Evolutionary conservation across 2,329 filamentous ascomycete genomes (phyloP).

Genomic region (Chrysosporium keratinophilum): DNA sequence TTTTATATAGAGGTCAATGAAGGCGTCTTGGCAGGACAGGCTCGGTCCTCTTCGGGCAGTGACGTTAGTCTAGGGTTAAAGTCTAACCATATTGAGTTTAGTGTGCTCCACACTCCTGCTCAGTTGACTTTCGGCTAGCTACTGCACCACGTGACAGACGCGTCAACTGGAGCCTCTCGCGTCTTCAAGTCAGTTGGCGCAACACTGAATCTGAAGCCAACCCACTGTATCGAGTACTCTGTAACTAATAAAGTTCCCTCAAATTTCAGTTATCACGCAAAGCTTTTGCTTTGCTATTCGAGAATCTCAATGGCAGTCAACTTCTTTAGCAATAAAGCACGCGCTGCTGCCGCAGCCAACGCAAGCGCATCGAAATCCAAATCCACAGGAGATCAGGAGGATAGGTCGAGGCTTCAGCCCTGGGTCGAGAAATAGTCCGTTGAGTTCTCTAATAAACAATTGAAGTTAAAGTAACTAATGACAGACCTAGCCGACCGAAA

Average conservation of each 20-base stretch:
- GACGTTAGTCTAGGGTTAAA: too few relatives aligned
- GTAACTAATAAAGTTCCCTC: too few relatives aligned
- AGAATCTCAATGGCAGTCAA: conserved; percentile 51
- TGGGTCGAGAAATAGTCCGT: conserved; percentile 98
- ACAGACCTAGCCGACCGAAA: conserved; percentile 66
- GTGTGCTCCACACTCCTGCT: background rate
- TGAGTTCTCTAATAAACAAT: background rate
- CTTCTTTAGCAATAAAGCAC: conserved; percentile 93
- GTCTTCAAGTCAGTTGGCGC: background rate
- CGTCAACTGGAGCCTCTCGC: conserved; percentile 11
- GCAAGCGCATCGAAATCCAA: conserved; percentile 54
- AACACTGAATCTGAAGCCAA: too few relatives aligned
- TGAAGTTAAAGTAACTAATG: conserved; percentile 11
- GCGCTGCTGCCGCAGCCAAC: conserved; percentile 56
- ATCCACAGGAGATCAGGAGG: conserved; percentile 50
- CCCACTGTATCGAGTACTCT: too few relatives aligned
- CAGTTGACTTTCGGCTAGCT: background rate
- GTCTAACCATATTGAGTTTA: too few relatives aligned
- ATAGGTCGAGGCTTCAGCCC: conserved; percentile 62
- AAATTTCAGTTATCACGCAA: too few relatives aligned
- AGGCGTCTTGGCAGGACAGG: too few relatives aligned
- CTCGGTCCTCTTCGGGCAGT: too few relatives aligned
- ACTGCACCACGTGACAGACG: conserved; percentile 12
- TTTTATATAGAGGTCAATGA: too few relatives aligned
- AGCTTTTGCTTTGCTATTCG: too few relatives aligned